Evolutionary conservation across 805 yeast genomes (phyloP).

Genomic region (Kuraishia molischiana): DNA sequence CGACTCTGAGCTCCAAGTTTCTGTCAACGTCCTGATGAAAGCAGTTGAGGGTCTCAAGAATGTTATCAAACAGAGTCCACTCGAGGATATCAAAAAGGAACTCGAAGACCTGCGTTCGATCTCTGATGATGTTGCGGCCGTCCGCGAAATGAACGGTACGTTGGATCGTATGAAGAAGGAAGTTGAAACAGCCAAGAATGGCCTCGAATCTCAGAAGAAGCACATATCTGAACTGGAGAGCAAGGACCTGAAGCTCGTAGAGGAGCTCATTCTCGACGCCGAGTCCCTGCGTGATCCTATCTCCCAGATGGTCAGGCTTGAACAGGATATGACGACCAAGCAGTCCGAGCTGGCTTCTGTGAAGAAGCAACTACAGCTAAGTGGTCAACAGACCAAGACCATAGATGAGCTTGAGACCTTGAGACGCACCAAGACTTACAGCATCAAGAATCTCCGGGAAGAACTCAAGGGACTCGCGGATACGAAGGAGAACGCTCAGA

Average conservation of each 20-base stretch:
- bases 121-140: constrained; percentile 13
- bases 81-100: constrained; percentile 14
- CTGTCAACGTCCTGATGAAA: constrained; percentile 13
- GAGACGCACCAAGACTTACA: constrained; percentile 26
- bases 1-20: constrained; percentile 9
- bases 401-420: constrained; percentile 35
- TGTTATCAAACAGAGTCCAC: not conserved
- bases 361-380: constrained; percentile 16
- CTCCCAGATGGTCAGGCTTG: constrained; percentile 23
- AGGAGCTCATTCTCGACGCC: not conserved
- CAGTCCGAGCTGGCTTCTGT: constrained; percentile 17
- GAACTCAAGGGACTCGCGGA: constrained; percentile 22
- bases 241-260: not conserved
- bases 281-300: constrained; percentile 13
- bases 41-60: constrained; percentile 12
- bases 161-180: not conserved
- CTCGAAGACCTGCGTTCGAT: constrained; percentile 17
- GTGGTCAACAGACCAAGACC: constrained; percentile 25
- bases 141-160: not conserved
- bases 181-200: not conserved
- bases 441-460: constrained; percentile 30
- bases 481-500: constrained; percentile 32
- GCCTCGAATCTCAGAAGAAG: not conserved
- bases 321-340: constrained; percentile 21
- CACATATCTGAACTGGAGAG: not conserved